These are phyloP conservation scores for Talaromyces ruber DNA, from an alignment of 495 filamentous ascomycete species.

Conservation along the genomic window DNA sequence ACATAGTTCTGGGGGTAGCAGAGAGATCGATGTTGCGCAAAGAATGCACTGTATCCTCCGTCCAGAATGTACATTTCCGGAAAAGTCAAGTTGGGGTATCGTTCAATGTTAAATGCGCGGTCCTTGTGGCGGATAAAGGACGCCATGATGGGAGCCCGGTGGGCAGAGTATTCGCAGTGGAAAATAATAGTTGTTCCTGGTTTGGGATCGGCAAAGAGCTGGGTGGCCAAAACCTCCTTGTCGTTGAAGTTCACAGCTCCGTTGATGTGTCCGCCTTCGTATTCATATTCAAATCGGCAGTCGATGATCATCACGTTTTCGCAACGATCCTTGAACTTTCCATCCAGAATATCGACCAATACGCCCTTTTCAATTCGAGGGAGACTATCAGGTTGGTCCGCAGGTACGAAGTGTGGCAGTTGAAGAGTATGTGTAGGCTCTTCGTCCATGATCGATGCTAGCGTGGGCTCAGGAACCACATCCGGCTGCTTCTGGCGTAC, in stretches of 20 bases:
- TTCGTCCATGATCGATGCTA: conserved; percentile 71
- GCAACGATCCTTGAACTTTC: conserved; percentile 65
- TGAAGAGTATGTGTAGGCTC: conserved; percentile 59
- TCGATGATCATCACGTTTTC: conserved; percentile 80
- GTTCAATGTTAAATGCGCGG: conserved; percentile 68
- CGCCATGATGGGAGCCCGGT: conserved; percentile 89
- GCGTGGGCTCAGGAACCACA: conserved; percentile 40
- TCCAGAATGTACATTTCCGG: conserved; percentile 96
- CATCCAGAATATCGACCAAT: conserved; percentile 77
- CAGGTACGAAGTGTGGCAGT: conserved; percentile 77
- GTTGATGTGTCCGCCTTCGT: conserved; percentile 89
- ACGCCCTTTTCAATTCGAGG: conserved; percentile 78
- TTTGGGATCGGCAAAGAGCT: conserved; percentile 64
- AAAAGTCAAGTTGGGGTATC: conserved; percentile 81
- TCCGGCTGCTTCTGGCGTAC: conserved; percentile 60
- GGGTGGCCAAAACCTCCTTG: conserved; percentile 71
- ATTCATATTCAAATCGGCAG: conserved; percentile 98
- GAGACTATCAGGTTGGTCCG: conserved; percentile 72
- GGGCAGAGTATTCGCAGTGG: conserved; percentile 97
- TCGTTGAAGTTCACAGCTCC: conserved; percentile 93
- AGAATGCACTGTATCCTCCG: conserved; percentile 93
- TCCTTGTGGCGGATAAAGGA: conserved; percentile 74
- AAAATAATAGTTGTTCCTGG: conserved; percentile 76
- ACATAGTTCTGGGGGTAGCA: conserved; percentile 95
- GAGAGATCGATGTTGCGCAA: conserved; percentile 59